phyloP scores from a whole-genome alignment of 1,284 basidiomycete species.

The Leccinum griseonigrum region DNA sequence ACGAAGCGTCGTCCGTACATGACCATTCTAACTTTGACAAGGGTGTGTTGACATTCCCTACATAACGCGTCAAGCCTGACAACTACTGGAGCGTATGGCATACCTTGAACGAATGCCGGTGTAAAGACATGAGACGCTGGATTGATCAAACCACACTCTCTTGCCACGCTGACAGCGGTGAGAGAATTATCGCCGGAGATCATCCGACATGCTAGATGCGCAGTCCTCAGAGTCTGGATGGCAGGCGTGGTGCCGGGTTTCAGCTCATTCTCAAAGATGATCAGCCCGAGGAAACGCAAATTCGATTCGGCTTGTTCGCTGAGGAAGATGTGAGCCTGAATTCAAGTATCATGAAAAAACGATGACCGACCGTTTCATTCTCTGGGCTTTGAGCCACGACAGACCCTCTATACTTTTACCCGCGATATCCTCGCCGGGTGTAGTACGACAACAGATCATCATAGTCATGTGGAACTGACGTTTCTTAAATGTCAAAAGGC shows the following conservation, averaged over 20 bases:
- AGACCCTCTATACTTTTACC: slow-evolving; percentile 93
- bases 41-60: slow-evolving; percentile 62
- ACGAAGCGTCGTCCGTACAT: slow-evolving; percentile 85
- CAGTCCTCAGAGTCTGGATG: slow-evolving; percentile 85
- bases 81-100: slow-evolving; percentile 7
- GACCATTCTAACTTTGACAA: slow-evolving; percentile 84
- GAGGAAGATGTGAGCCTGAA: slow-evolving; percentile 6
- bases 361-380: slow-evolving; percentile 78
- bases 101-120: slow-evolving; percentile 79
- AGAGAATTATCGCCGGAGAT: slow-evolving; percentile 98
- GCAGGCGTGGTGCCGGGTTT: slow-evolving; percentile 93
- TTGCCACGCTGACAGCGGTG: slow-evolving; percentile 95
- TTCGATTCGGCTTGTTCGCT: slow-evolving; percentile 96
- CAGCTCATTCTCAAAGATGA: slow-evolving; percentile 99
- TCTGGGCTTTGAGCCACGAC: slow-evolving; percentile 97
- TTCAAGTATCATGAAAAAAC: slow-evolving; percentile 2
- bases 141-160: slow-evolving; percentile 91
- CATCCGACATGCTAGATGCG: slow-evolving; percentile 95
- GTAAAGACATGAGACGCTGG: slow-evolving; percentile 92
- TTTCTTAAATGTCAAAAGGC: slow-evolving; percentile 7
- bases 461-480: slow-evolving; percentile 90
- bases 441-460: slow-evolving; percentile 97
- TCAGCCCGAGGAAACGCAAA: slow-evolving; percentile 90
- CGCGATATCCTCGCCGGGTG: slow-evolving; percentile 95
- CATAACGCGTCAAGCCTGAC: slow-evolving; percentile 1